phyloP scores from a whole-genome alignment of 2,329 filamentous ascomycete genomes.

The Penicillium janthinellum region DNA sequence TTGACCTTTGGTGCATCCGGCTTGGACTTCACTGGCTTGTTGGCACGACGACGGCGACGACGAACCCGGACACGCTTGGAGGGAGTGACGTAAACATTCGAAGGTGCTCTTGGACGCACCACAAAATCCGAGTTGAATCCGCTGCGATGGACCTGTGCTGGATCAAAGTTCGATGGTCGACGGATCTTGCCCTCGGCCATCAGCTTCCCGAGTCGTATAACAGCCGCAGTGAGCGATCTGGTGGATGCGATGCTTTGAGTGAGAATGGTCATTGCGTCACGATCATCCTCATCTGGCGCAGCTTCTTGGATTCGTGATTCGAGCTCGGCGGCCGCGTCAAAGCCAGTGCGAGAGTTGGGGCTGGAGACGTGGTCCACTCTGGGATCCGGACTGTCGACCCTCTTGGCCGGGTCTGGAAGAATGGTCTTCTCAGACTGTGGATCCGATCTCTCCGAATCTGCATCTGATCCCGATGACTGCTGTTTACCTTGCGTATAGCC shows the following conservation, averaged over 20 bases:
- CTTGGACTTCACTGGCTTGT: conserved; percentile 1
- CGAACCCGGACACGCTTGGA: conserved; percentile 3
- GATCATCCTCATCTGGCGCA: not conserved
- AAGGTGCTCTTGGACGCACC: not conserved
- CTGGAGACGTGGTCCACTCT: not conserved
- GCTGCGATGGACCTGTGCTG: not conserved
- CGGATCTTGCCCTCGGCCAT: not conserved
- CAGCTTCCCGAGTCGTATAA: conserved; percentile 9
- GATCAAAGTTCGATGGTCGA: conserved; percentile 3
- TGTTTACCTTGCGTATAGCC: not conserved
- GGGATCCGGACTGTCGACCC: not conserved
- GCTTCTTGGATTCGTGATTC: not conserved
- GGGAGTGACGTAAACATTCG: not conserved
- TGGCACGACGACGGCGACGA: conserved; percentile 10
- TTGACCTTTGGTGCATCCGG: not conserved
- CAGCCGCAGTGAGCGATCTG: conserved; percentile 15
- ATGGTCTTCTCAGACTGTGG: not conserved
- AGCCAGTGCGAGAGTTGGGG: conserved; percentile 1
- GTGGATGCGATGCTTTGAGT: conserved; percentile 13
- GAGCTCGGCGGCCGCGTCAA: not conserved
- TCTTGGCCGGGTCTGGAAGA: not conserved
- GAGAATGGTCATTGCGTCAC: not conserved
- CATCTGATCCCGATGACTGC: not conserved
- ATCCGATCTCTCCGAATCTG: conserved; percentile 1
- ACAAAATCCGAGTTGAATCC: not conserved